Evolutionary conservation across 306 rosid species (phyloP), one percentile per base, ranked within the genome.

Genomic region (Datisca glomerata): DNA sequence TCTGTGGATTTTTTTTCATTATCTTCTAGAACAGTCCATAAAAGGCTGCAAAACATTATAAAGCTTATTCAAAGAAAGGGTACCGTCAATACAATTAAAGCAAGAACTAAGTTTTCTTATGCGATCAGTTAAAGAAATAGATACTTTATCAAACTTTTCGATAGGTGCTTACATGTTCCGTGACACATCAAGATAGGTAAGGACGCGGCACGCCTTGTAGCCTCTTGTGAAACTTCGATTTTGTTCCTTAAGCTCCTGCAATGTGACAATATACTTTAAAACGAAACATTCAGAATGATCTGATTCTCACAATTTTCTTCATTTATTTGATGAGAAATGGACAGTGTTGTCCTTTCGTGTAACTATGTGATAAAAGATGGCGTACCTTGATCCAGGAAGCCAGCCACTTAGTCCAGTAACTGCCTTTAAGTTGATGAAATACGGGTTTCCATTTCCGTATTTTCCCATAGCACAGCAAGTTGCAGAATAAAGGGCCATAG

Each of bases 351-450:
- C n/a, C n/a, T n/a, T n/a, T n/a, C n/a, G n/a, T n/a, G n/a, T n/a
- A n/a, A n/a, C n/a, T n/a, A n/a, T n/a, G n/a, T n/a, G 16, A 21
- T 2, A 19, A 8, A 41, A 18, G 17, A 0, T 1, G 46, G 10
- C 49, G n/a, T 66, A 89, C 98, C 96, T 81, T 66, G 94, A 80
- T 63, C 94, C 99, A 6, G 96, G 96, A 71, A 91, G 96, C 96
- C 96, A 91, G 45, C 99, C 96, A 63, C 99, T 91, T 18, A 91
- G 85, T 68, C 94, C 99, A 67, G 85, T 63, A 31, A 91, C 63
- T 51, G 94, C 84, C 70, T 76, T 75, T 63, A 91, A 62, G 68
- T 76, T 66, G 64, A 85, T 59, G 65, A 83, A 73, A 56, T 91
- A 91, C 21, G 77, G 85, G 31, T 61, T 71, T 51, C 92, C 85